These are phyloP conservation scores for Botryotinia convoluta DNA, from an alignment of 2,329 filamentous ascomycete species.

Conservation along the genomic window DNA sequence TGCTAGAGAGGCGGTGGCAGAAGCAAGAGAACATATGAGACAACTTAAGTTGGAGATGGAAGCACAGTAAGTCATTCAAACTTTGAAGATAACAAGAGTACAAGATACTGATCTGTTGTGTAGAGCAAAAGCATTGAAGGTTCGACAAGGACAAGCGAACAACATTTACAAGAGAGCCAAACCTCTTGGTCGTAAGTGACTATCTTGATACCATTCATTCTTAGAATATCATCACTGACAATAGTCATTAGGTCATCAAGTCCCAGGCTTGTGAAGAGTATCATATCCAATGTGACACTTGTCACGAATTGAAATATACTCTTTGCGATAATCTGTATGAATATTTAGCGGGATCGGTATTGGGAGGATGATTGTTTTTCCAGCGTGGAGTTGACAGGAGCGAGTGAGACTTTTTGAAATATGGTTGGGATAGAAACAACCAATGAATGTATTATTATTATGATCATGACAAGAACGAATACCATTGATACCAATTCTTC, in stretches of 20 bases:
- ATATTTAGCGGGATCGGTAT: neutral
- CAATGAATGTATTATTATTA: neutral
- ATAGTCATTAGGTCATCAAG: neutral
- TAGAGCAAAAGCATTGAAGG: slow-evolving; percentile 12
- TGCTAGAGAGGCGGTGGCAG: slow-evolving; percentile 13
- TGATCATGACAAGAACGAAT: neutral
- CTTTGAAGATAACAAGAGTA: neutral
- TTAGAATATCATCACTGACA: neutral
- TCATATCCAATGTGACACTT: neutral
- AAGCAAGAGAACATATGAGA: slow-evolving; percentile 17
- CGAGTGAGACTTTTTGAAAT: neutral
- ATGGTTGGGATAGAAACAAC: neutral
- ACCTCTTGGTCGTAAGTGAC: slow-evolving; percentile 20
- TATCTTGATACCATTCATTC: neutral
- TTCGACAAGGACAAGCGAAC: slow-evolving; percentile 15
- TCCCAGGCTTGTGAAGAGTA: neutral
- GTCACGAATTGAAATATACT: neutral
- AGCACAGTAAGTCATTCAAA: slow-evolving; percentile 6
- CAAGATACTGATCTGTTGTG: slow-evolving; percentile 2
- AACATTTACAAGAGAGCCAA: slow-evolving; percentile 17
- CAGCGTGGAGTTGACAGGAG: neutral
- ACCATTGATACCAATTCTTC: neutral
- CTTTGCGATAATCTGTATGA: neutral
- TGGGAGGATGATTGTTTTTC: neutral
- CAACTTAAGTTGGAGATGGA: slow-evolving; percentile 9